Conservation (phyloP, 2,329 filamentous ascomycete genomes). For the Rhynchosporium secalis region DNA sequence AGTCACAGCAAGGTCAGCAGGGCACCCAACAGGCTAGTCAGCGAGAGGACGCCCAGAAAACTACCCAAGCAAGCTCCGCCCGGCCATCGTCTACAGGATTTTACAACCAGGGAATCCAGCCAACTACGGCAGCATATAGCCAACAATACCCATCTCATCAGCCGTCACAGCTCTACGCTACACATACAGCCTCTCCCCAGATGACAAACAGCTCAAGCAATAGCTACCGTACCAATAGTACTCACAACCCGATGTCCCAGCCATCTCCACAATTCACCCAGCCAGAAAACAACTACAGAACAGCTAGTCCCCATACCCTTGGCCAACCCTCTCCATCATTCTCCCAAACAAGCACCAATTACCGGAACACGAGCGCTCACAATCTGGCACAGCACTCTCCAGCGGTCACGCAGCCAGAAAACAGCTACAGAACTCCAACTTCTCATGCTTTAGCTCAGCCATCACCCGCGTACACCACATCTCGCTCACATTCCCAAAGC, state of each 20-base stretch:
- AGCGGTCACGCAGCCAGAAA: slow-evolving; percentile 32
- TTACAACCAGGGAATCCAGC: slow-evolving; percentile 34
- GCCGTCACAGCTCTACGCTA: slow-evolving; percentile 35
- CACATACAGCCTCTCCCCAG: slow-evolving; percentile 37
- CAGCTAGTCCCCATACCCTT: slow-evolving; percentile 36
- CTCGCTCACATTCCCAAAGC: slow-evolving; percentile 30
- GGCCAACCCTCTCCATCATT: slow-evolving; percentile 37
- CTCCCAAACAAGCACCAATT: slow-evolving; percentile 33
- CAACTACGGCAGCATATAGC: slow-evolving; percentile 28
- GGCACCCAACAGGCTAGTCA: slow-evolving; percentile 32
- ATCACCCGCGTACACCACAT: slow-evolving; percentile 29
- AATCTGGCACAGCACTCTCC: slow-evolving; percentile 32
- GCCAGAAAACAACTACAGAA: slow-evolving; percentile 36
- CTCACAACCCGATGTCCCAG: slow-evolving; percentile 32
- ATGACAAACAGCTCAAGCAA: slow-evolving; percentile 35
- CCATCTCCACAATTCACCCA: slow-evolving; percentile 37
- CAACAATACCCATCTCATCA: slow-evolving; percentile 39
- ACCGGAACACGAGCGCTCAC: slow-evolving; percentile 28
- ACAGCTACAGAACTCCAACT: slow-evolving; percentile 30
- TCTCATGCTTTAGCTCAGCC: slow-evolving; percentile 34
- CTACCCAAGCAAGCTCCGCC: slow-evolving; percentile 27
- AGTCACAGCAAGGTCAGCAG: slow-evolving; percentile 26
- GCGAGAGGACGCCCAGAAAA: slow-evolving; percentile 33
- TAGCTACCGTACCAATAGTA: slow-evolving; percentile 32
- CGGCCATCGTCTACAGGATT: slow-evolving; percentile 33